Conservation (phyloP, 2,329 filamentous ascomycete genomes). For the Botrytis squamosa region DNA sequence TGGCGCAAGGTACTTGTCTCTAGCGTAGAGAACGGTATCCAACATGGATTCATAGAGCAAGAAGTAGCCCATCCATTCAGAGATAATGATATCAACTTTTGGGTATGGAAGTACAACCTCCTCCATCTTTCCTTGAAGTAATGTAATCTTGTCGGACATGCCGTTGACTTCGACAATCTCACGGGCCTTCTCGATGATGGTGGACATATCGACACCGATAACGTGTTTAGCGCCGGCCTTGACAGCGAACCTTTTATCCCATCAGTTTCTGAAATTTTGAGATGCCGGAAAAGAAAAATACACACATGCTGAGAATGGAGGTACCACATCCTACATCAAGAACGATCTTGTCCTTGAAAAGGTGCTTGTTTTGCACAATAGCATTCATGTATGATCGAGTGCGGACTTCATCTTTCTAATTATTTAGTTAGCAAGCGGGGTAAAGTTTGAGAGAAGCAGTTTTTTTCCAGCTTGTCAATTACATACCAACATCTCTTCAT, state of each 20-base stretch:
- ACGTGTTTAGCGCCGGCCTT: slow-evolving; percentile 97
- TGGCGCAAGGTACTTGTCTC: slow-evolving; percentile 84
- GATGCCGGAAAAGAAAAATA: slow-evolving; percentile 28
- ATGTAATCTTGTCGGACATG: slow-evolving; percentile 91
- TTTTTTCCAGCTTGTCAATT: slow-evolving; percentile 27
- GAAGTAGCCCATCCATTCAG: slow-evolving; percentile 99
- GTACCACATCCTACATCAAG: slow-evolving; percentile 98
- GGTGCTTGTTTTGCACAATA: slow-evolving; percentile 93
- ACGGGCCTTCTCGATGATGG: slow-evolving; percentile 96
- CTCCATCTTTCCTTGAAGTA: slow-evolving; percentile 99
- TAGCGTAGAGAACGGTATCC: slow-evolving; percentile 94
- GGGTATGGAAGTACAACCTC: slow-evolving; percentile 90
- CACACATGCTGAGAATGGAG: slow-evolving; percentile 96
- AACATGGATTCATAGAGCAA: slow-evolving; percentile 98
- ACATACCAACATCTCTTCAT: slow-evolving; percentile 96
- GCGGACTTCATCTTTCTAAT: slow-evolving; percentile 95
- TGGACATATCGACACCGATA: slow-evolving; percentile 99
- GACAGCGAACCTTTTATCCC: slow-evolving; percentile 76
- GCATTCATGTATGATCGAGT: slow-evolving; percentile 96
- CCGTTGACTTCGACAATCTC: slow-evolving; percentile 94
- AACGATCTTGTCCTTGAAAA: slow-evolving; percentile 89
- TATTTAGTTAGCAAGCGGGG: slow-evolving; percentile 24
- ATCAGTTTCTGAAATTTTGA: not conserved
- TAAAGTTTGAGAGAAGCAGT: slow-evolving; percentile 4
- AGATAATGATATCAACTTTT: slow-evolving; percentile 99